Conservation (phyloP, 2,329 filamentous ascomycete species). For the Onygenales sp. region DNA sequence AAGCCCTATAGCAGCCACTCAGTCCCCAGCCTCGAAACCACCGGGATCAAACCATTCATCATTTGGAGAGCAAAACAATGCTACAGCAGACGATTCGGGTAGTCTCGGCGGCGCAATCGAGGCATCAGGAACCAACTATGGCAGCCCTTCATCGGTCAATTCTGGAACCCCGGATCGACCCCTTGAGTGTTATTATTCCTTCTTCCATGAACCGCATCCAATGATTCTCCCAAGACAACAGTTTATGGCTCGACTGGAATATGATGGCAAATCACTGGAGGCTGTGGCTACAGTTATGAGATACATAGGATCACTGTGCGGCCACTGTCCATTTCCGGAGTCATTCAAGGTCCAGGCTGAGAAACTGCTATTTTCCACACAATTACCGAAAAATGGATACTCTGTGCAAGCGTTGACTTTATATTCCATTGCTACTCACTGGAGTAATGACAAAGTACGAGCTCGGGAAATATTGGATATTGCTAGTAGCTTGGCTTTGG, state of each 20-base stretch:
- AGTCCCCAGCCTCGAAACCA: conserved; percentile 3
- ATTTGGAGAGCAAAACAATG: background rate
- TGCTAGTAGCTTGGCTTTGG: conserved; percentile 5
- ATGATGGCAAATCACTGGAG: conserved; percentile 8
- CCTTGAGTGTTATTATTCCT: conserved; percentile 21
- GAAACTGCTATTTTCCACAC: conserved; percentile 5
- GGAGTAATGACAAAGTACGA: conserved; percentile 7
- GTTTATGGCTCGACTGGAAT: conserved; percentile 5
- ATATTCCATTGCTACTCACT: conserved; percentile 15
- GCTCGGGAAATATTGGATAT: conserved; percentile 6
- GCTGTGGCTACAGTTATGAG: conserved; percentile 20
- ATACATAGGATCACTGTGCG: conserved; percentile 19
- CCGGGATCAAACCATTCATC: background rate
- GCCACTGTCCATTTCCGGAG: conserved; percentile 7
- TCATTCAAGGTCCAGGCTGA: conserved; percentile 12
- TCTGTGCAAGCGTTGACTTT: conserved; percentile 19
- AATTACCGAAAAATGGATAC: conserved; percentile 6
- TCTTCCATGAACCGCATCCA: conserved; percentile 23
- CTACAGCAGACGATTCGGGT: background rate
- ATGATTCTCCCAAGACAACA: conserved; percentile 17
- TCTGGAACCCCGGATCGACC: background rate
- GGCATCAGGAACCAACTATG: background rate
- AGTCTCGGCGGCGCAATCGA: background rate
- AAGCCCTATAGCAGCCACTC: conserved; percentile 15
- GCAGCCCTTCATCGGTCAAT: background rate